A percentile compares a stretch with the other conserved stretches of the same genome.
Evolutionary conservation across 768 basidiomycete genomes (phyloP).

Genomic region (Xanthoconium stramineum): DNA sequence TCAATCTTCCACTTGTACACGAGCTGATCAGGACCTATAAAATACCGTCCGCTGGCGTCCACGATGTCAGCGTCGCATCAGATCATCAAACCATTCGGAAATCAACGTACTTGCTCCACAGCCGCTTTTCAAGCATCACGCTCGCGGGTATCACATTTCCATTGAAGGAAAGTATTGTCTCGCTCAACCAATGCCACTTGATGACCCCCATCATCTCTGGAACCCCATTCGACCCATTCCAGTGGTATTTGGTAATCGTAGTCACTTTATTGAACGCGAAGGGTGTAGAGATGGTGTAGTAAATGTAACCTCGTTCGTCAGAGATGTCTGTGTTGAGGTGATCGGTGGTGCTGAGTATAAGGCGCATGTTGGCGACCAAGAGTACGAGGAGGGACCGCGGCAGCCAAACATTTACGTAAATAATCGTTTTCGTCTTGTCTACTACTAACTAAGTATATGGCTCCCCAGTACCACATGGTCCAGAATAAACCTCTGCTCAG

Average conservation of each 20-base stretch:
- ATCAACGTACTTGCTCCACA: slow-evolving; percentile 19
- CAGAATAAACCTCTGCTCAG: no score
- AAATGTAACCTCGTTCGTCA: slow-evolving; percentile 16
- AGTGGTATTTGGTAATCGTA: slow-evolving; percentile 25
- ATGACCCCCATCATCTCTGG: slow-evolving; percentile 24
- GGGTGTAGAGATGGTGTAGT: slow-evolving; percentile 22
- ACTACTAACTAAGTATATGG: no score
- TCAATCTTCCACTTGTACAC: slow-evolving; percentile 34
- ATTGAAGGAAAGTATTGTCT: slow-evolving; percentile 14
- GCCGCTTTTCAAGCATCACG: slow-evolving; percentile 11
- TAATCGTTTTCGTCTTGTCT: no score
- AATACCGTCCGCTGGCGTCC: slow-evolving; percentile 28
- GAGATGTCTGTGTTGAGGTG: slow-evolving; percentile 21
- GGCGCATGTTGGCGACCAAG: slow-evolving; percentile 15
- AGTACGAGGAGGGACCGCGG: no score
- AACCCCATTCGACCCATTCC: slow-evolving; percentile 10
- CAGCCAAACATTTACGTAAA: no score
- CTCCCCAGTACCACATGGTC: no score
- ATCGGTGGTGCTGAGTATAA: slow-evolving; percentile 19
- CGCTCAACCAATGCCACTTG: slow-evolving; percentile 21
- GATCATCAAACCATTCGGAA: not conserved
- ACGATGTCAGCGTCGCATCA: not conserved
- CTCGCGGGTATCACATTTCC: slow-evolving; percentile 9
- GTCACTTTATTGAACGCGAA: slow-evolving; percentile 13
- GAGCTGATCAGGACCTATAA: slow-evolving; percentile 29